Percentiles rank a stretch among this genome's conserved stretches.
Conservation (phyloP, 352 stramenopile genomes). For the Globisporangium nagaii region DNA sequence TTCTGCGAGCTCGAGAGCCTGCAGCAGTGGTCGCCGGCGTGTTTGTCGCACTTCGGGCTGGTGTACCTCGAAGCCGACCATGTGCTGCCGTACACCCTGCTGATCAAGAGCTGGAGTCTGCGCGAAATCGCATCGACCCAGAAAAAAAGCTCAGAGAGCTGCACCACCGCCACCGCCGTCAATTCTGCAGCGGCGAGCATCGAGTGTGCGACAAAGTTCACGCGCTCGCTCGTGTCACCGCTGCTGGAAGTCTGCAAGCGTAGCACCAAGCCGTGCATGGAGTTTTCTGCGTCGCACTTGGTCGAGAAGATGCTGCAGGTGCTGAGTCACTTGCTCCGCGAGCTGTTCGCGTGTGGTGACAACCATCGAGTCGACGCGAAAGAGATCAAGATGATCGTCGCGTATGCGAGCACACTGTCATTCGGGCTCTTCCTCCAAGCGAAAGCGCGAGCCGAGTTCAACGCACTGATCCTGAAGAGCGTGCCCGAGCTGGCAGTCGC, state of each 20-base stretch:
- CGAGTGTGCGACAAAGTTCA: constrained; percentile 32
- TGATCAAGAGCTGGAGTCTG: constrained; percentile 63
- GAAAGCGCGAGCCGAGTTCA: constrained; percentile 26
- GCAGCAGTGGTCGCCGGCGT: constrained; percentile 43
- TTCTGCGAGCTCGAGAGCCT: constrained; percentile 55
- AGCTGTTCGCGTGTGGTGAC: constrained; percentile 17
- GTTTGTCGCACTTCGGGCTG: constrained; percentile 45
- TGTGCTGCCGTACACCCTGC: constrained; percentile 49
- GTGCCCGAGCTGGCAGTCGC: constrained; percentile 21
- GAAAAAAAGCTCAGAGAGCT: not conserved
- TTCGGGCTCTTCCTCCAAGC: constrained; percentile 25
- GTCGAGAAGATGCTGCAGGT: constrained; percentile 46
- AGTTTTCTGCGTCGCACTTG: constrained; percentile 32
- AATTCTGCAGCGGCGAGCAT: constrained; percentile 1
- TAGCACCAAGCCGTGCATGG: constrained; percentile 27
- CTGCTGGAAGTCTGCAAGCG: constrained; percentile 57
- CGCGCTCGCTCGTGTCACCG: constrained; percentile 33
- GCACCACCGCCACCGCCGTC: not conserved
- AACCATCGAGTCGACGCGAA: constrained; percentile 3
- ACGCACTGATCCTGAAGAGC: constrained; percentile 14
- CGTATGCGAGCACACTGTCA: constrained; percentile 27
- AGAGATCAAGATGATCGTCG: constrained; percentile 32
- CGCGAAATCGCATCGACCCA: constrained; percentile 16
- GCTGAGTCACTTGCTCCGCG: constrained; percentile 28
- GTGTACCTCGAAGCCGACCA: constrained; percentile 48